Percentiles rank a stretch among this genome's conserved stretches.
Conservation (phyloP, 1,284 basidiomycete species). For the Kalmanozyma brasiliensis region DNA sequence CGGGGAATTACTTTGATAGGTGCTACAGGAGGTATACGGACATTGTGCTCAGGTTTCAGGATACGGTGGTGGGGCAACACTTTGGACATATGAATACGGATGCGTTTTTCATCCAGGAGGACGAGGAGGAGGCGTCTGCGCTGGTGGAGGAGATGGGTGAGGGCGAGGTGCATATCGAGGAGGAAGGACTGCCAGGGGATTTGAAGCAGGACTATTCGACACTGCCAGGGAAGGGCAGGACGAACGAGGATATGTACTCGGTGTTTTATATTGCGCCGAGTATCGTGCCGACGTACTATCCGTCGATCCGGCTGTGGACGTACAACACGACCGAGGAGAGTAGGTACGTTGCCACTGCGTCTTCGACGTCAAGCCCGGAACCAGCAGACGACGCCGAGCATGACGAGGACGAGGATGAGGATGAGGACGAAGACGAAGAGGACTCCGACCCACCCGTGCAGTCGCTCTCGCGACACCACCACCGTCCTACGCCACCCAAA, state of each 20-base stretch:
- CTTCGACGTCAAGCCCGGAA: background rate
- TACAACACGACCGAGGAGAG: constrained; percentile 64
- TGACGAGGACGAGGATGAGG: constrained; percentile 47
- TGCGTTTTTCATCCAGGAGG: constrained; percentile 63
- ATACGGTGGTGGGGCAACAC: constrained; percentile 88
- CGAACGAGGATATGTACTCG: constrained; percentile 59
- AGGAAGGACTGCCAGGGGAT: constrained; percentile 48
- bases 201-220: constrained; percentile 63
- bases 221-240: constrained; percentile 54
- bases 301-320: constrained; percentile 81
- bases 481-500: constrained; percentile 61
- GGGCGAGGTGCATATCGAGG: constrained; percentile 1
- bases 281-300: constrained; percentile 88
- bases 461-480: constrained; percentile 36
- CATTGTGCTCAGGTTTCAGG: constrained; percentile 83
- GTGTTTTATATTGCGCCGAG: constrained; percentile 59
- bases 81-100: constrained; percentile 76
- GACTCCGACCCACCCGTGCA: background rate
- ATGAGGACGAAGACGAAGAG: constrained; percentile 36
- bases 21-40: constrained; percentile 84
- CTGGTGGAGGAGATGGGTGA: background rate
- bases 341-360: constrained; percentile 9
- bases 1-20: constrained; percentile 83
- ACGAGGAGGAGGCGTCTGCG: constrained; percentile 37
- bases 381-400: constrained; percentile 21